These are phyloP conservation scores for Anthoceros angustus DNA, from an alignment of 225 moss, liverwort and hornwort species.

Conservation along the genomic window DNA sequence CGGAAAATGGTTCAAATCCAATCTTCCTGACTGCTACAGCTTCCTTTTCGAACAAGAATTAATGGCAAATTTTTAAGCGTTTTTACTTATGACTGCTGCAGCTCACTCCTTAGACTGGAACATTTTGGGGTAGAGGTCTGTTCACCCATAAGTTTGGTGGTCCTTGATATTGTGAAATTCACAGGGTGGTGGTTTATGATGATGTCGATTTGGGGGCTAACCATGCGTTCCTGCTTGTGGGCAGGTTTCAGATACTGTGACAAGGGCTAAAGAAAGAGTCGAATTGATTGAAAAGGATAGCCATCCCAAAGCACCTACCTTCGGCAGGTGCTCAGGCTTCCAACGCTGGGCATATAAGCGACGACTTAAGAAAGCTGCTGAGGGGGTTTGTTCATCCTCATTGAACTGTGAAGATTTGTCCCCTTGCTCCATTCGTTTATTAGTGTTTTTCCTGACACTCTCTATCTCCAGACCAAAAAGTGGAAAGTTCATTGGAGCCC, in stretches of 20 bases:
- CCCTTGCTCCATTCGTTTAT: background rate
- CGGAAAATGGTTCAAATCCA: background rate
- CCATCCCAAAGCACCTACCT: background rate
- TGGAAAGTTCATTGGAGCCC: slow-evolving; percentile 10
- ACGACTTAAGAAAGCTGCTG: background rate
- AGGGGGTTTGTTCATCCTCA: background rate
- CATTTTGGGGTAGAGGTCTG: background rate
- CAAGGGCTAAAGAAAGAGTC: slow-evolving; percentile 1
- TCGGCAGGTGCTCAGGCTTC: background rate
- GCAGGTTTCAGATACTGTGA: background rate
- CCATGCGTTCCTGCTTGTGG: background rate
- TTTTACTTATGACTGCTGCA: background rate
- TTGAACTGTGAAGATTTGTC: background rate
- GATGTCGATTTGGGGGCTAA: too few species aligned
- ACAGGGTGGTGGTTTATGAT: too few species aligned
- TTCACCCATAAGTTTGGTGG: too few species aligned
- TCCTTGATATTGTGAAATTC: too few species aligned
- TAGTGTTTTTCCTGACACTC: background rate
- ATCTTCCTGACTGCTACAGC: background rate
- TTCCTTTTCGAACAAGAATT: background rate
- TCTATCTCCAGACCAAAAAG: background rate
- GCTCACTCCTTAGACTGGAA: background rate
- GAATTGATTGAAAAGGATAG: background rate
- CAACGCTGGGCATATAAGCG: background rate
- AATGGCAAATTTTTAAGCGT: background rate